Evolutionary conservation across 2,329 filamentous ascomycete species (phyloP), one percentile per base, ranked within the genome.

Genomic region (Penicillium thymicola): DNA sequence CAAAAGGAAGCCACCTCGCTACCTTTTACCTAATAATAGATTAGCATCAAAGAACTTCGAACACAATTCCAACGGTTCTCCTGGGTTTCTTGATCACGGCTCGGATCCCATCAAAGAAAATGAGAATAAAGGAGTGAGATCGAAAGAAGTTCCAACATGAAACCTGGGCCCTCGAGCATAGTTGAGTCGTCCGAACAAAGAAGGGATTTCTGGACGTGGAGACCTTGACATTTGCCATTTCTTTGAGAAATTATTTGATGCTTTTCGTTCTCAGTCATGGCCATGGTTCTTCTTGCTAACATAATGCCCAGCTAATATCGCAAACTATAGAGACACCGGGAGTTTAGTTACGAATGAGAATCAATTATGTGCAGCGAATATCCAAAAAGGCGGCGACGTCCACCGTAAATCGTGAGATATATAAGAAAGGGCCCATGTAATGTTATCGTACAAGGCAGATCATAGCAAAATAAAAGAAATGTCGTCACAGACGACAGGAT

Each of bases 401-500:
- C 30, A 40, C 34, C 14, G 13, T 48, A 34, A 46, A 40, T 27
- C 30, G 25, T 41, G 34, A 45, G 36, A 57, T 42, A 44, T 49
- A 46, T 27, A 51, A 34, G 34, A 52, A 51, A 46, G 7, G 6
- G 32, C 23, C 41, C 48, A 55, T 46, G 34, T 46, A 41, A 53
- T 46, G 34, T 38, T 58, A 58, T 61, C 34, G 52, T 65, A 65
- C 63, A 65, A 49, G 40, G 44, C 45, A 46, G 37, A 34, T 34
- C 30, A 41, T 50, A 42, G 41, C 46, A 50, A 49, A 55, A 40
- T 49, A 57, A 25, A 45, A 51, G 30, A 54, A 57, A 60, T 54
- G 50, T 46, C 59, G 58, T 55, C 60, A 59, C 55, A 61, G 51
- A 48, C 52, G 51, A 57, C 42, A 55, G 61, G 63, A 66, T 65